A percentile compares a stretch with the other conserved stretches of the same genome.
phyloP scores from a whole-genome alignment of 768 basidiomycete species.

The Saitozyma podzolica region DNA sequence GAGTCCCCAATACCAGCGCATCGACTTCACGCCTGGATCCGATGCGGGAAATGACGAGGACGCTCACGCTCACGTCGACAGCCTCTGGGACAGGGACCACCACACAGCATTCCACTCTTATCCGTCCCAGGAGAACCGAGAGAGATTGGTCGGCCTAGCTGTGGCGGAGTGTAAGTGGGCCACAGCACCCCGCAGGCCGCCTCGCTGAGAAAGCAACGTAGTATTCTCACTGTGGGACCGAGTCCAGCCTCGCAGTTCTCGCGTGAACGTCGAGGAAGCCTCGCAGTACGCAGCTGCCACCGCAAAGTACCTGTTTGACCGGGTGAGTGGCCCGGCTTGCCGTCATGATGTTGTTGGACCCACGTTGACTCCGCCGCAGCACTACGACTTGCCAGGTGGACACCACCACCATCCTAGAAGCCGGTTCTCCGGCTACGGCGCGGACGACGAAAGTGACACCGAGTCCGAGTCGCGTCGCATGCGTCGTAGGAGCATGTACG shows the following conservation, averaged over 20 bases:
- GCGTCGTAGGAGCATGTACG: slow-evolving; percentile 23
- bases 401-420: slow-evolving; percentile 12
- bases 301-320: slow-evolving; percentile 46
- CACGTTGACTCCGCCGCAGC: slow-evolving; percentile 12
- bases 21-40: too few species aligned
- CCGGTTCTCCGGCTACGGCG: slow-evolving; percentile 29
- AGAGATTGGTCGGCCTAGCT: slow-evolving; percentile 47
- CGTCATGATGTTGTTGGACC: slow-evolving; percentile 6
- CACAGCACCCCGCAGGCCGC: not conserved
- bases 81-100: slow-evolving; percentile 49
- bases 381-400: slow-evolving; percentile 32
- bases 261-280: slow-evolving; percentile 37
- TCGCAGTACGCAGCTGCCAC: slow-evolving; percentile 47
- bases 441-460: slow-evolving; percentile 28
- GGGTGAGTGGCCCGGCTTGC: slow-evolving; percentile 19
- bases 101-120: slow-evolving; percentile 37
- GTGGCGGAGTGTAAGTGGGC: slow-evolving; percentile 45
- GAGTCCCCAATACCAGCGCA: slow-evolving; percentile 8
- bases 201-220: slow-evolving; percentile 9
- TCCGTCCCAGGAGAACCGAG: slow-evolving; percentile 45
- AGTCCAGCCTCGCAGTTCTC: slow-evolving; percentile 30
- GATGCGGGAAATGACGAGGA: not conserved
- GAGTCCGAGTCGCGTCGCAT: slow-evolving; percentile 30
- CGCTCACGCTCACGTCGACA: slow-evolving; percentile 8
- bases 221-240: slow-evolving; percentile 44